Evolutionary conservation across 1,284 basidiomycete genomes (phyloP).

Genomic region (Ceratobasidium sp.): DNA sequence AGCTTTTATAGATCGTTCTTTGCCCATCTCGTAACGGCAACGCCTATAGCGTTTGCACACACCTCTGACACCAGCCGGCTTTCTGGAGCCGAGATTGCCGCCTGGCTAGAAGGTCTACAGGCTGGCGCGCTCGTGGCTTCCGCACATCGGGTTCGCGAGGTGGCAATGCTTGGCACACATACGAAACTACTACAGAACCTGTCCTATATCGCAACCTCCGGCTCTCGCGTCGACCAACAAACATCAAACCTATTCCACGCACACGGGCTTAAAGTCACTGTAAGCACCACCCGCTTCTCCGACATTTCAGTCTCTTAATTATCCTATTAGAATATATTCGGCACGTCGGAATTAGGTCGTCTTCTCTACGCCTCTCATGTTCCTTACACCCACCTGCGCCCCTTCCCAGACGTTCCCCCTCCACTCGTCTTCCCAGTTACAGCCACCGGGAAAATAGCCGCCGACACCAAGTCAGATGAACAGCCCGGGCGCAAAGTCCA

Average conservation of each 20-base stretch:
- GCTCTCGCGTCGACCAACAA: neutral
- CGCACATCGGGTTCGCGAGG: neutral
- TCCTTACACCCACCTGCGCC: slow-evolving; percentile 23
- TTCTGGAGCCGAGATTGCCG: neutral
- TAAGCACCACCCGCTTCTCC: neutral
- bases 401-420: slow-evolving; percentile 13
- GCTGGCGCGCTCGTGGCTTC: neutral
- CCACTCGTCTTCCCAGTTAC: slow-evolving; percentile 11
- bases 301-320: neutral
- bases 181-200: neutral
- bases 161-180: neutral
- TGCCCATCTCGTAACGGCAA: neutral
- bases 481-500: neutral
- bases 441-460: neutral
- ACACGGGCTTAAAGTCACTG: neutral
- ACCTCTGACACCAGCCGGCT: neutral
- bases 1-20: neutral
- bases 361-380: neutral
- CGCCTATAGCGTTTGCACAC: neutral
- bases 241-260: neutral
- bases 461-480: neutral
- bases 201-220: neutral
- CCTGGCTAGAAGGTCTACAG: neutral
- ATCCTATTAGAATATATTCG: slow-evolving; percentile 6
- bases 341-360: slow-evolving; percentile 19